Evolutionary conservation across 225 moss, liverwort and hornwort genomes (phyloP).

Genomic region (Bryum argenteum): DNA sequence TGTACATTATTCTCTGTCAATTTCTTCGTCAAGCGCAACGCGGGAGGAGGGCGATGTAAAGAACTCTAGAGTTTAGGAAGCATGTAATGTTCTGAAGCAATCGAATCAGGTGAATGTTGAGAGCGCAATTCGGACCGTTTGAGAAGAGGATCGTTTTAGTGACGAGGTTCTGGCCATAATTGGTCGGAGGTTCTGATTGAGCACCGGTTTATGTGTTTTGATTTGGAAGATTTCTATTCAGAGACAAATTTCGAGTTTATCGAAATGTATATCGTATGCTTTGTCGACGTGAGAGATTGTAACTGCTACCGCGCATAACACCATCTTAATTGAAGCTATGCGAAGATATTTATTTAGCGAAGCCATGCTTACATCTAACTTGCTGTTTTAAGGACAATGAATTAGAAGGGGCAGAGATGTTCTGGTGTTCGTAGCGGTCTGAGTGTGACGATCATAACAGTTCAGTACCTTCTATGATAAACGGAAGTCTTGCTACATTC

Average conservation of each 20-base stretch:
- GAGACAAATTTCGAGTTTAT: neutral
- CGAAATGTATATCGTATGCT: neutral
- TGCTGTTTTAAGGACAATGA: neutral
- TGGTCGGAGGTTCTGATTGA: neutral
- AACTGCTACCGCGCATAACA: no score
- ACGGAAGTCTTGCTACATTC: neutral
- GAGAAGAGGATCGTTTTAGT: neutral
- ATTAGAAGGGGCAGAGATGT: neutral
- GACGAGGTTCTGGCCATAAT: neutral
- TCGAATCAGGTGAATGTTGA: neutral
- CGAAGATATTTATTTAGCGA: neutral
- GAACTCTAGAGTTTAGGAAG: neutral
- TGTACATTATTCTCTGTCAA: neutral
- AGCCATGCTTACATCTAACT: neutral
- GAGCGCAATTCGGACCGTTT: neutral
- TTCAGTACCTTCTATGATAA: neutral
- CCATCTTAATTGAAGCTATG: neutral
- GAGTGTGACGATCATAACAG: neutral
- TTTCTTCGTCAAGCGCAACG: neutral
- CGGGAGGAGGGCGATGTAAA: neutral
- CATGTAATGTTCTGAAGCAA: neutral
- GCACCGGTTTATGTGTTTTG: neutral
- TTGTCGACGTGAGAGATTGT: constrained; percentile 1
- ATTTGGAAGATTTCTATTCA: neutral
- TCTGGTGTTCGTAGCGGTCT: neutral